Evolutionary conservation across 768 basidiomycete species (phyloP).

Genomic region (Mycena floridula): DNA sequence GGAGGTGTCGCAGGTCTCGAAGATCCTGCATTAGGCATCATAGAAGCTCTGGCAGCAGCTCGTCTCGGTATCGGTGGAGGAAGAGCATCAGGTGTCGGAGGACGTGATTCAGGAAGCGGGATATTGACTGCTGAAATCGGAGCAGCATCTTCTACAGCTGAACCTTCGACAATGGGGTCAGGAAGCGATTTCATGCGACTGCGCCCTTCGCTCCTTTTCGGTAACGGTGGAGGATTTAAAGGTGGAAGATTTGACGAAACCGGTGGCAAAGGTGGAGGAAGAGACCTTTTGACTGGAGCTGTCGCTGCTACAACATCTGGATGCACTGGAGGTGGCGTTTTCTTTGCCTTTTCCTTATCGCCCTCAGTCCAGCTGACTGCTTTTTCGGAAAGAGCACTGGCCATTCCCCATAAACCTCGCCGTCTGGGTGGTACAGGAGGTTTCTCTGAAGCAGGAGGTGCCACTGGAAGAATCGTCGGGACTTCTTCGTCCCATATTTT

Average conservation of each 20-base stretch:
- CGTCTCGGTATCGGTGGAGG: conserved; percentile 63
- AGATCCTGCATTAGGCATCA: conserved; percentile 13
- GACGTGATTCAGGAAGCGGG: conserved; percentile 39
- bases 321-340: conserved; percentile 10
- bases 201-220: conserved; percentile 40
- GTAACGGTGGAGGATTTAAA: conserved; percentile 44
- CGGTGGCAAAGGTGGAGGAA: conserved; percentile 25
- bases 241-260: conserved; percentile 14
- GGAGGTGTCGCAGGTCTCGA: conserved; percentile 23
- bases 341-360: conserved; percentile 32
- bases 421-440: conserved; percentile 62
- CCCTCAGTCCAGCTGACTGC: conserved; percentile 52
- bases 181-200: conserved; percentile 7
- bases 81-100: conserved; percentile 28
- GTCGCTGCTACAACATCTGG: too few species aligned
- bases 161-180: background rate
- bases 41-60: conserved; percentile 47
- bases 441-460: conserved; percentile 27
- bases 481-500: conserved; percentile 86
- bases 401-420: conserved; percentile 63
- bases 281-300: conserved; percentile 14
- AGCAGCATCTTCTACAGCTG: too few species aligned
- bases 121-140: conserved; percentile 8
- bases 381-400: conserved; percentile 52
- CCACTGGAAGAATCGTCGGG: conserved; percentile 24